A percentile compares a stretch with the other conserved stretches of the same genome.
Evolutionary conservation across 2,329 filamentous ascomycete species (phyloP).

Genomic region (Lachnellula suecica): DNA sequence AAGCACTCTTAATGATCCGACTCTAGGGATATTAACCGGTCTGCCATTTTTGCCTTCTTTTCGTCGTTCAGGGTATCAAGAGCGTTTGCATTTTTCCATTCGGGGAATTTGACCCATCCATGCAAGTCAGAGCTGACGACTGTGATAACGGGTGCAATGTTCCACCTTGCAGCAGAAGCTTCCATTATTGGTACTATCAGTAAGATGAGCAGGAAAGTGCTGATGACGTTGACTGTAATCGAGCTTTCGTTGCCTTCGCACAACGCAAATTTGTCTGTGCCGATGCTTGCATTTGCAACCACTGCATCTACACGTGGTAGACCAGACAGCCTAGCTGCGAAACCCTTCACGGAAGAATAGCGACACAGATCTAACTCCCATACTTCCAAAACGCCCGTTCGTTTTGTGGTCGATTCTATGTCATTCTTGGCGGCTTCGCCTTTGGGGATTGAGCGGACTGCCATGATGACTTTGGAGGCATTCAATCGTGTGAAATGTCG

Average conservation of each 20-base stretch:
- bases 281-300: conserved; percentile 36
- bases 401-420: conserved; percentile 25
- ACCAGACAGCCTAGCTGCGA: conserved; percentile 5
- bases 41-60: conserved; percentile 15
- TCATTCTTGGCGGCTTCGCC: conserved; percentile 33
- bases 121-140: conserved; percentile 16
- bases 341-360: conserved; percentile 18
- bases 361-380: conserved; percentile 21
- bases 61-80: conserved; percentile 23
- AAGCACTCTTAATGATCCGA: neutral
- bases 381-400: conserved; percentile 10
- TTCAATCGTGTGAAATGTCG: conserved; percentile 37
- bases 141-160: conserved; percentile 3
- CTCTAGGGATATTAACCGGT: conserved; percentile 8
- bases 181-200: conserved; percentile 16
- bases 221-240: conserved; percentile 23
- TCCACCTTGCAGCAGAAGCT: neutral
- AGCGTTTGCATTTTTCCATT: conserved; percentile 7
- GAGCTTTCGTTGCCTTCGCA: conserved; percentile 19
- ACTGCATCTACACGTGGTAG: conserved; percentile 41
- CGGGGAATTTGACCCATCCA: conserved; percentile 6
- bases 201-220: conserved; percentile 19
- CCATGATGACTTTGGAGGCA: conserved; percentile 40
- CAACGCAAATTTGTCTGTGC: conserved; percentile 5
- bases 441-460: conserved; percentile 36